Evolutionary conservation across 495 filamentous ascomycete genomes (phyloP).

Genomic region (Glarea lozoyensis): DNA sequence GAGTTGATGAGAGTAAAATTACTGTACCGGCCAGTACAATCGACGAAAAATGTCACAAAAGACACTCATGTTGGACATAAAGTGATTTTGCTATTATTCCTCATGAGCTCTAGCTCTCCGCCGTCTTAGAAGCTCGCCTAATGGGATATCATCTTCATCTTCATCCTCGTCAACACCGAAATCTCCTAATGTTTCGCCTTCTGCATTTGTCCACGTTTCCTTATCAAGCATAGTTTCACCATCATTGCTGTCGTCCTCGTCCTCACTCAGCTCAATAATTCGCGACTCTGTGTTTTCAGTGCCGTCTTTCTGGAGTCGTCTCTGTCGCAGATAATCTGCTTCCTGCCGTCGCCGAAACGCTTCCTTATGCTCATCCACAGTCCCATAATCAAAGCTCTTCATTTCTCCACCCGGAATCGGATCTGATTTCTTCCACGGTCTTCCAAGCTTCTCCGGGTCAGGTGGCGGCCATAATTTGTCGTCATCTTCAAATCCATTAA

Average conservation of each 20-base stretch:
- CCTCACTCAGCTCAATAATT: conserved; percentile 28
- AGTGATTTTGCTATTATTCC: too few relatives aligned
- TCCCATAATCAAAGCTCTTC: conserved; percentile 19
- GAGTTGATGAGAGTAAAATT: too few relatives aligned
- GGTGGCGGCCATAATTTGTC: conserved; percentile 68
- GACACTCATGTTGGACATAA: too few relatives aligned
- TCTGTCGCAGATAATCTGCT: conserved; percentile 39
- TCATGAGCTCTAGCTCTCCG: conserved; percentile 26
- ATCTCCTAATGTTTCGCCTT: conserved; percentile 78
- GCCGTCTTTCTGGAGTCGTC: conserved; percentile 26
- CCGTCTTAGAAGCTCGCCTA: conserved; percentile 55
- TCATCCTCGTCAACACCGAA: conserved; percentile 53
- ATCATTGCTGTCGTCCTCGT: conserved; percentile 27
- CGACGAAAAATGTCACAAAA: too few relatives aligned
- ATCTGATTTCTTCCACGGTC: conserved; percentile 1
- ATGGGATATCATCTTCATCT: conserved; percentile 45
- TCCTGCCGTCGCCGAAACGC: conserved; percentile 50
- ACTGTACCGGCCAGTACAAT: too few relatives aligned
- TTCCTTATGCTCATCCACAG: conserved; percentile 36
- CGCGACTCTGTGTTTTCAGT: conserved; percentile 23
- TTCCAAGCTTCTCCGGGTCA: conserved; percentile 74
- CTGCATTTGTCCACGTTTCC: conserved; percentile 70
- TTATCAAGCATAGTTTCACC: conserved; percentile 32
- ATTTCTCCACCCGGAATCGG: conserved; percentile 4
- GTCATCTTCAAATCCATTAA: conserved; percentile 80